Evolutionary conservation across 116 monocot species (phyloP), one percentile per base, ranked within the genome.

Genomic region (Cymodocea nodosa): DNA sequence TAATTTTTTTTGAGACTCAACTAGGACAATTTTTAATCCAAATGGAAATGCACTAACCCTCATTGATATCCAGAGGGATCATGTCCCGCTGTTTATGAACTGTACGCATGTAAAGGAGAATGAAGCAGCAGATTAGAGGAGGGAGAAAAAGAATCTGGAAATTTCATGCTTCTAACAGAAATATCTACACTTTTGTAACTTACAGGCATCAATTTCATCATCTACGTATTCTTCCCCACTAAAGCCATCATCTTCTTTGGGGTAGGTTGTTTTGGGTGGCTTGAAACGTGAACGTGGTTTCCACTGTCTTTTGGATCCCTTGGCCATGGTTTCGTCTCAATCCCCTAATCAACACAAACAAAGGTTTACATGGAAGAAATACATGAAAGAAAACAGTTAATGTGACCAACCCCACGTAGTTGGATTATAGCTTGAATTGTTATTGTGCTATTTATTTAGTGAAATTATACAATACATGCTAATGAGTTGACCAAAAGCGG

Each of bases 41-140:
- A 65, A 50, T 20, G 20, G 24, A 70, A 63, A 76, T 76, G 70
- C 20, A 55, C 51, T 69, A 34, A 53, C 67, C 76, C 1, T 40
- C 60, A 40, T 79, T 62, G 23, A 48, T 49, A 54, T 79, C 77
- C 11, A 85, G 70, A 22, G 77, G 85, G 72, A 85, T 68, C 68
- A 85, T 61, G 51, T 82, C 85, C 19, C 77, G 60, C 50, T 85
- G 82, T 56, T 81, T 85, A 64, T 85, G 85, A 70, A 82, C 85
- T 85, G 69, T 40, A 50, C 55, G 51, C 50, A 59, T 0, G 35
- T 3, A 35, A 67, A 16, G 35, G 16, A 4, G 3, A 52, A 23
- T 0, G 62, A 63, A 59, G 2, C 24, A 51, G 7, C 49, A 34
- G 20, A 22, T 35, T 37, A 44, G 51, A 55, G n/a, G n/a, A n/a